Evolutionary conservation across 2,329 filamentous ascomycete genomes (phyloP).

Genomic region (Neofusicoccum parvum): DNA sequence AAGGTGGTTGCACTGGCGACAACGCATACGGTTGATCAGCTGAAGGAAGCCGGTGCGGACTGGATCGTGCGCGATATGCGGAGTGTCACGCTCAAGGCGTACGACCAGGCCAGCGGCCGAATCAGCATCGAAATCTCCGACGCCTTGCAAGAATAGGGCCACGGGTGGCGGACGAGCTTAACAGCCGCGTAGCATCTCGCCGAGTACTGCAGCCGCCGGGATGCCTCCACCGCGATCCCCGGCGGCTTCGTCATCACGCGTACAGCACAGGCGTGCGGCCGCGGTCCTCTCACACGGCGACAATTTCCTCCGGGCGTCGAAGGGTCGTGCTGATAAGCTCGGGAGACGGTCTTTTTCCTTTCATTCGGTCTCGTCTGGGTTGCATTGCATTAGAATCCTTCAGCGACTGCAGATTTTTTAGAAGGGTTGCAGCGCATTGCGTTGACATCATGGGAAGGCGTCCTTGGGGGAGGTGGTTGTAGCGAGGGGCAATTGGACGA

Average conservation of each 20-base stretch:
- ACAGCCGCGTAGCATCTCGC: not conserved
- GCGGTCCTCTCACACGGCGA: constrained; percentile 7
- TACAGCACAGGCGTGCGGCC: not conserved
- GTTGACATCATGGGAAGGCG: constrained; percentile 20
- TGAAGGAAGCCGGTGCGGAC: constrained; percentile 77
- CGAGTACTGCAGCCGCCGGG: constrained; percentile 10
- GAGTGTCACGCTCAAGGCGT: constrained; percentile 66
- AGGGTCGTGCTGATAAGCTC: constrained; percentile 2
- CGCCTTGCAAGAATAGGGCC: constrained; percentile 48
- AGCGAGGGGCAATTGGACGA: constrained; percentile 17
- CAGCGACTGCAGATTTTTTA: constrained; percentile 29
- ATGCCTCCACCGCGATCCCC: not conserved
- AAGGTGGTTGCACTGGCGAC: constrained; percentile 82
- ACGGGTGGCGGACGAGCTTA: constrained; percentile 3
- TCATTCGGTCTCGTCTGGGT: constrained; percentile 28
- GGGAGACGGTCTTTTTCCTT: not conserved
- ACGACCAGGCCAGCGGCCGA: constrained; percentile 56
- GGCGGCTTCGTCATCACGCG: constrained; percentile 9
- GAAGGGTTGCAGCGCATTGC: constrained; percentile 35
- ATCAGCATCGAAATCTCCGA: constrained; percentile 70
- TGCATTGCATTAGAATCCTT: constrained; percentile 35
- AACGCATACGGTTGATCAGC: constrained; percentile 74
- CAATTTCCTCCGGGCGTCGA: not conserved
- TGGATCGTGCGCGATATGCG: constrained; percentile 81
- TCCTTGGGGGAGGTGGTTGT: not conserved